Base-by-base conservation (phyloP, 768 basidiomycete genomes). In the Lepiota brunneoincarnata region DNA sequence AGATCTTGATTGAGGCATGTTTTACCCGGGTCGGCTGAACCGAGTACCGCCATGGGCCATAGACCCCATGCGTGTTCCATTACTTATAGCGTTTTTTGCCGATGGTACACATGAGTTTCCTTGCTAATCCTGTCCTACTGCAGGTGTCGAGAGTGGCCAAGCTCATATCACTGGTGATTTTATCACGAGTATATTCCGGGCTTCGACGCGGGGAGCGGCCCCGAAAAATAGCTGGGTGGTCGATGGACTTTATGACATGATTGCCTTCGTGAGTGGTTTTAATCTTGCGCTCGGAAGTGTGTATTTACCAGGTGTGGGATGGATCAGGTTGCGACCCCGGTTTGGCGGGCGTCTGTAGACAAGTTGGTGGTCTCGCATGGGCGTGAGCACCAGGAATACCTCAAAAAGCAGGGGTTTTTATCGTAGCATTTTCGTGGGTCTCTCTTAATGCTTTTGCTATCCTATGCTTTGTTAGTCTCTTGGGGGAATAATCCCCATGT, bases 91-190 rank as follows among this genome's bases (percentile, higher is more conserved):
- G 6, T 28, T n/a, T 45, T 28, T 45, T 28, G 15, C 43, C 15
- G 15, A 28, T 14, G 15, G n/a, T 23, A 17, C 15, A 12, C 43
- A n/a, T 5, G n/a, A 45, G 53, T 40, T 23, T 26, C 38, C 50
- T 21, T 28, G 18, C 34, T 36, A 38, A 41, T n/a, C 11, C 39
- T 35, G 12, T 4, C 7, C 41, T 41, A 18, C 31, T 28, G 11
- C 58, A 86, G 91, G 91, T 21, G 77, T 95, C 10, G 75, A 83
- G 60, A 79, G 74, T 18, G 86, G 86, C 21, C 71, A 89, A 4
- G 83, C 79, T 51, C 89, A 94, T 56, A 92, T 93, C 54, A 83
- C 87, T 0, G 81, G 78, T 20, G 87, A 93, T 61, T 68, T 91
- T 24, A 78, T 86, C 31, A 83, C 84, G 2, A 69, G 75, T 47